phyloP scores from a whole-genome alignment of 192 early-diverging fungal genomes.

The Backusella parvicylindrica region DNA sequence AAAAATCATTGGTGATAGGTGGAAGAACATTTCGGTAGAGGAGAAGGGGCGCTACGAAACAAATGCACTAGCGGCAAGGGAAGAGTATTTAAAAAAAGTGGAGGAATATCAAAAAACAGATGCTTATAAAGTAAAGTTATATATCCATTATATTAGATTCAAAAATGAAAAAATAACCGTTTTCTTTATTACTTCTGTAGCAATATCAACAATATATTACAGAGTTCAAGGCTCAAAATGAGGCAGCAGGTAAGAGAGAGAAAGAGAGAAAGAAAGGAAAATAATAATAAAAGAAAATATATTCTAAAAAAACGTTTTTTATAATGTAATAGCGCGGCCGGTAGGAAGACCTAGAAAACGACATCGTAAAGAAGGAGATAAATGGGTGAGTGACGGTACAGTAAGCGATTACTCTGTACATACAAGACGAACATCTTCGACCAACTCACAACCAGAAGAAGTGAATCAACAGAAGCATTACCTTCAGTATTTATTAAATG shows the following conservation, averaged over 20 bases:
- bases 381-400: background rate
- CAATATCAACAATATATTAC: conserved; percentile 38
- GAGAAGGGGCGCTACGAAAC: conserved; percentile 32
- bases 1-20: conserved; percentile 43
- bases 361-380: background rate
- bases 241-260: conserved; percentile 22
- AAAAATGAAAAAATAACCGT: background rate
- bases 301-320: background rate
- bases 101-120: conserved; percentile 37
- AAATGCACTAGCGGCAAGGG: conserved; percentile 25
- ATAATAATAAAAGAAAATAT: background rate
- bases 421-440: background rate
- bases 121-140: conserved; percentile 23
- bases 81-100: conserved; percentile 29
- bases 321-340: conserved; percentile 10
- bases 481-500: conserved; percentile 15
- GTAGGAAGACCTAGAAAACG: conserved; percentile 30
- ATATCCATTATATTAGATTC: background rate
- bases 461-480: conserved; percentile 5
- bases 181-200: background rate
- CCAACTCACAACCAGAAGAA: background rate
- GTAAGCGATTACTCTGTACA: background rate
- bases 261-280: background rate
- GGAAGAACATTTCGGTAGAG: conserved; percentile 33
- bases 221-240: conserved; percentile 39